Percentiles rank a stretch among this genome's conserved stretches.
Evolutionary conservation across 2,329 filamentous ascomycete species (phyloP).

Genomic region (Paraconiothyrium brasiliense): DNA sequence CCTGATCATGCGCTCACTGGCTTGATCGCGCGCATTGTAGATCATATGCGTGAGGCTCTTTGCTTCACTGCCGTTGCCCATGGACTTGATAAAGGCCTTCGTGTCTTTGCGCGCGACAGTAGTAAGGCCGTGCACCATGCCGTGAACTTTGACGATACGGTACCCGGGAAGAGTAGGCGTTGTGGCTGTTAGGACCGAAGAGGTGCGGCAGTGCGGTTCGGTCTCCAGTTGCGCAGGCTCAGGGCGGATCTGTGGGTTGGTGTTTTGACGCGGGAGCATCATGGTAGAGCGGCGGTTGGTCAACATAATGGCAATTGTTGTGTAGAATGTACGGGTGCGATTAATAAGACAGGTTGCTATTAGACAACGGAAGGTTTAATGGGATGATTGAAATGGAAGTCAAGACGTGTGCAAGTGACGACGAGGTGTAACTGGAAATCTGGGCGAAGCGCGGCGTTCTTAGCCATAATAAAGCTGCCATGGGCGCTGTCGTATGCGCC

Average conservation of each 20-base stretch:
- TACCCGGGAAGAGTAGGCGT: slow-evolving; percentile 39
- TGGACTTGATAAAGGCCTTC: slow-evolving; percentile 45
- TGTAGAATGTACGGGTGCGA: background rate
- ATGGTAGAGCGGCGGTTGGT: slow-evolving; percentile 50
- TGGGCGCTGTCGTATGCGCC: slow-evolving; percentile 9
- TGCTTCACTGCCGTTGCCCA: slow-evolving; percentile 41
- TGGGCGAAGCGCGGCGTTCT: slow-evolving; percentile 18
- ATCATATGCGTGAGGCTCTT: slow-evolving; percentile 43
- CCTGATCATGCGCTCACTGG: slow-evolving; percentile 45
- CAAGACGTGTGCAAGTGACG: background rate
- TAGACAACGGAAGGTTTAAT: background rate
- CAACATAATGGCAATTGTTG: slow-evolving; percentile 34
- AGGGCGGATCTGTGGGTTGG: slow-evolving; percentile 20
- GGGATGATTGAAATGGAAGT: background rate
- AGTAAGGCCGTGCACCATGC: slow-evolving; percentile 44
- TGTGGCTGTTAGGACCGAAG: slow-evolving; percentile 41
- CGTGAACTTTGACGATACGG: slow-evolving; percentile 36
- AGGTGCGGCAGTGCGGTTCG: slow-evolving; percentile 40
- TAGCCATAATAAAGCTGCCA: slow-evolving; percentile 30
- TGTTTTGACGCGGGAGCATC: slow-evolving; percentile 38
- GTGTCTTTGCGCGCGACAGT: slow-evolving; percentile 45
- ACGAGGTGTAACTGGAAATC: slow-evolving; percentile 4
- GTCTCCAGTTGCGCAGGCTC: slow-evolving; percentile 27
- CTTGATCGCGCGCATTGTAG: slow-evolving; percentile 46
- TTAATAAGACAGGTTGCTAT: background rate